These are phyloP conservation scores for Cutaneotrichosporon cavernicola DNA, from an alignment of 1,284 basidiomycete species.

Conservation along the genomic window DNA sequence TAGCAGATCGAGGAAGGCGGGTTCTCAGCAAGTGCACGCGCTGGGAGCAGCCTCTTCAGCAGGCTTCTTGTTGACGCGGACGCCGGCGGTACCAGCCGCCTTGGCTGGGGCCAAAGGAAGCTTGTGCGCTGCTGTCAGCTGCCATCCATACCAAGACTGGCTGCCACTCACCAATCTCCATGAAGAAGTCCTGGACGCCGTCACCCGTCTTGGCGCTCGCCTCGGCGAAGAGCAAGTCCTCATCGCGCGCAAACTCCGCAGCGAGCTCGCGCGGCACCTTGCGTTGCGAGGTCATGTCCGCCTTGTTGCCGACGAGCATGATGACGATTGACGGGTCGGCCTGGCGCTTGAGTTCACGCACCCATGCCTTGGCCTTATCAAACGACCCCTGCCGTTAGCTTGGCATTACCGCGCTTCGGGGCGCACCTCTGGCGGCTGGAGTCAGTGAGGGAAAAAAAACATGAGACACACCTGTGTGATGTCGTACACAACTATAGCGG, in stretches of 20 bases:
- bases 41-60: conserved; percentile 14
- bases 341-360: conserved; percentile 92
- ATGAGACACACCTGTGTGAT: conserved; percentile 65
- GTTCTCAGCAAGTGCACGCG: conserved; percentile 24
- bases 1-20: neutral
- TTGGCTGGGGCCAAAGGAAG: conserved; percentile 42
- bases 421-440: conserved; percentile 40
- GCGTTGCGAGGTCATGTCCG: conserved; percentile 76
- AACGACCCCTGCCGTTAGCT: conserved; percentile 59
- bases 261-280: conserved; percentile 74
- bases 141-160: no score
- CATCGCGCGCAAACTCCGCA: conserved; percentile 89
- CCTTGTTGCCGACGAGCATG: conserved; percentile 93
- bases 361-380: conserved; percentile 96
- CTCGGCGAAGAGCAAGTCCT: conserved; percentile 92
- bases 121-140: conserved; percentile 41
- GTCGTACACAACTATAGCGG: conserved; percentile 97
- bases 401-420: neutral
- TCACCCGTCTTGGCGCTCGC: conserved; percentile 93
- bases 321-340: conserved; percentile 96
- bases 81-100: conserved; percentile 30
- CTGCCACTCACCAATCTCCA: conserved; percentile 61
- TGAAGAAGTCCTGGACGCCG: conserved; percentile 85
- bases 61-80: conserved; percentile 35
- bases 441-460: conserved; percentile 18